phyloP scores from a whole-genome alignment of 768 basidiomycete species.

The Suillus americanus region DNA sequence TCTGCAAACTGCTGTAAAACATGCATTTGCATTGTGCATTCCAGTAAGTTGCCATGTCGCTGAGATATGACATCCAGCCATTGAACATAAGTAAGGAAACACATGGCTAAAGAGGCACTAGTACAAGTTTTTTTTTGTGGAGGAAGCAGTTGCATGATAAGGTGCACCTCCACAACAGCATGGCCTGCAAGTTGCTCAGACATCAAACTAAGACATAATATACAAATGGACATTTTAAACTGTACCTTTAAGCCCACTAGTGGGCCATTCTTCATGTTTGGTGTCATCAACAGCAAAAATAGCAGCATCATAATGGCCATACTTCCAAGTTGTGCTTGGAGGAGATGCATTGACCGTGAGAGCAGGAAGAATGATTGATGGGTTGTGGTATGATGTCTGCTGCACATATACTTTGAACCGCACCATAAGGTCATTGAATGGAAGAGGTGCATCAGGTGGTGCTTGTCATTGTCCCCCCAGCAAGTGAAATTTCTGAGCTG shows the following conservation, averaged over 20 bases:
- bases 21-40: no score
- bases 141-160: slow-evolving; percentile 16
- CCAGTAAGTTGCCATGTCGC: no score
- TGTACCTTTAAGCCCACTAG: slow-evolving; percentile 11
- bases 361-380: not conserved
- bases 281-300: slow-evolving; percentile 20
- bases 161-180: slow-evolving; percentile 14
- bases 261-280: slow-evolving; percentile 12
- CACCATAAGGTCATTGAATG: slow-evolving; percentile 26
- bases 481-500: not conserved
- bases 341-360: slow-evolving; percentile 25
- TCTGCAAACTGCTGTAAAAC: no score
- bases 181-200: slow-evolving; percentile 6
- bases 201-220: not conserved
- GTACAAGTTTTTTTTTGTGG: not conserved
- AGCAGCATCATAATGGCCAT: slow-evolving; percentile 22
- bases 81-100: slow-evolving; percentile 13
- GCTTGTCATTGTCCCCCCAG: slow-evolving; percentile 8
- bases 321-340: slow-evolving; percentile 16
- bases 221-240: no score
- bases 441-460: slow-evolving; percentile 12
- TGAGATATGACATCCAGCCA: no score
- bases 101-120: not conserved
- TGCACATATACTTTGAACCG: slow-evolving; percentile 29
- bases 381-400: slow-evolving; percentile 17